Conservation (phyloP, 1,284 basidiomycete species). For the Cutaneotrichosporon curvatum region DNA sequence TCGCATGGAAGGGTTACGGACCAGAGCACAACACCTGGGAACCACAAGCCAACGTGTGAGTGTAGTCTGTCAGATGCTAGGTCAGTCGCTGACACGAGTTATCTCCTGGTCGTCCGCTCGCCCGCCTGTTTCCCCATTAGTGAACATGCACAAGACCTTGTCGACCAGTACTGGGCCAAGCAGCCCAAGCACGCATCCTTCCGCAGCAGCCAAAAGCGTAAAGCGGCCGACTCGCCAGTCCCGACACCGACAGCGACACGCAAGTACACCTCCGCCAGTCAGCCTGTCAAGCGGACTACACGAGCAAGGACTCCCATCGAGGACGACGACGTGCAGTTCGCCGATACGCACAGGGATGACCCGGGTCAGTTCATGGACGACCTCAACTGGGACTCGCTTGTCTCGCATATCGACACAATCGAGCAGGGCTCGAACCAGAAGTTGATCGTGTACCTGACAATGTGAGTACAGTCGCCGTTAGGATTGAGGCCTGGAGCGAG, state of each 20-base stretch:
- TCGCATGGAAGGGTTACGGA: conserved; percentile 45
- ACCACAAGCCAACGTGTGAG: conserved; percentile 40
- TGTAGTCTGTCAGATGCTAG: conserved; percentile 1
- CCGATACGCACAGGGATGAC: conserved; percentile 30
- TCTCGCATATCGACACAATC: conserved; percentile 35
- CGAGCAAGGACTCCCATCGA: conserved; percentile 28
- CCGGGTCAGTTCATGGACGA: conserved; percentile 34
- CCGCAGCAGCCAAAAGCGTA: background rate
- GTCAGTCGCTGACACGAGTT: no score
- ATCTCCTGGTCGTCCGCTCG: background rate
- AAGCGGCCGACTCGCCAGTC: background rate
- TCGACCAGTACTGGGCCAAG: conserved; percentile 34
- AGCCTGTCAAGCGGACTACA: conserved; percentile 4
- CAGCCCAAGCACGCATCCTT: conserved; percentile 8
- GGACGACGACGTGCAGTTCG: conserved; percentile 53
- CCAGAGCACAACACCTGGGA: conserved; percentile 46
- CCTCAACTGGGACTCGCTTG: conserved; percentile 40
- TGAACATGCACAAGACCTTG: conserved; percentile 29
- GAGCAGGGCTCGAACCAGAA: conserved; percentile 26
- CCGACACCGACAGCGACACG: background rate
- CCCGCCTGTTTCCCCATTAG: conserved; percentile 9
- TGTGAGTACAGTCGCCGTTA: conserved; percentile 28
- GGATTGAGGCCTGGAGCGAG: background rate
- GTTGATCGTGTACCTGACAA: conserved; percentile 37
- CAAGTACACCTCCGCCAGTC: background rate